phyloP scores from a whole-genome alignment of 805 yeast species.

The Saccharomycodes ludwigii region DNA sequence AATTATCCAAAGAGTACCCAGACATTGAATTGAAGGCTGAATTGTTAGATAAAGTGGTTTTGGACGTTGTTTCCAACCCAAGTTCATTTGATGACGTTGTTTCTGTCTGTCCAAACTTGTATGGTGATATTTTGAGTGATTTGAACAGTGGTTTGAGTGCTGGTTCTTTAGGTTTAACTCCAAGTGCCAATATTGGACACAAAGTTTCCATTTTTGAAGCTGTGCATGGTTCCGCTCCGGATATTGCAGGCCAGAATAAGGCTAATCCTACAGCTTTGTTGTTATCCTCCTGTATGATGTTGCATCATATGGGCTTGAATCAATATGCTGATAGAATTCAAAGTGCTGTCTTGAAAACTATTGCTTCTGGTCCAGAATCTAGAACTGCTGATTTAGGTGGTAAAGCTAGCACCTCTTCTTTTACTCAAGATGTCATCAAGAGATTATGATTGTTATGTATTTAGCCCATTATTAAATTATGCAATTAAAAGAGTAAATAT shows the following conservation, averaged over 20 bases:
- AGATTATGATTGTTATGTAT: slow-evolving; percentile 26
- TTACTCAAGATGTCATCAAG: slow-evolving; percentile 82
- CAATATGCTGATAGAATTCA: slow-evolving; percentile 76
- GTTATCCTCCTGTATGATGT: slow-evolving; percentile 96
- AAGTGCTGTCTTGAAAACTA: slow-evolving; percentile 70
- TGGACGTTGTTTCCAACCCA: slow-evolving; percentile 85
- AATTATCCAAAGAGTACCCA: slow-evolving; percentile 84
- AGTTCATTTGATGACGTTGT: slow-evolving; percentile 73
- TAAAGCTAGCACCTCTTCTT: slow-evolving; percentile 74
- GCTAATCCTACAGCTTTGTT: slow-evolving; percentile 98
- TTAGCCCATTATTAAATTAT: too few relatives aligned
- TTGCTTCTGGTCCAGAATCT: slow-evolving; percentile 91
- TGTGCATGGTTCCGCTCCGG: slow-evolving; percentile 99
- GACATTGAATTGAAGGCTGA: slow-evolving; percentile 74
- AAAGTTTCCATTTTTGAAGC: slow-evolving; percentile 97
- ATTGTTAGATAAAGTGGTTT: slow-evolving; percentile 89
- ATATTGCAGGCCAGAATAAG: slow-evolving; percentile 96
- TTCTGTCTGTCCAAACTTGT: slow-evolving; percentile 95
- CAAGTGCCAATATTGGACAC: slow-evolving; percentile 99
- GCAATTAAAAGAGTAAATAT: slow-evolving; percentile 2
- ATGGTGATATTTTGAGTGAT: slow-evolving; percentile 98
- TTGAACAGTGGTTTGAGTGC: slow-evolving; percentile 86
- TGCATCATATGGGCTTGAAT: slow-evolving; percentile 92
- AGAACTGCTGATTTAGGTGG: slow-evolving; percentile 97
- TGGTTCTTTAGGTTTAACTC: slow-evolving; percentile 98